phyloP scores from a whole-genome alignment of 495 filamentous ascomycete genomes.

The Neurospora intermedia region DNA sequence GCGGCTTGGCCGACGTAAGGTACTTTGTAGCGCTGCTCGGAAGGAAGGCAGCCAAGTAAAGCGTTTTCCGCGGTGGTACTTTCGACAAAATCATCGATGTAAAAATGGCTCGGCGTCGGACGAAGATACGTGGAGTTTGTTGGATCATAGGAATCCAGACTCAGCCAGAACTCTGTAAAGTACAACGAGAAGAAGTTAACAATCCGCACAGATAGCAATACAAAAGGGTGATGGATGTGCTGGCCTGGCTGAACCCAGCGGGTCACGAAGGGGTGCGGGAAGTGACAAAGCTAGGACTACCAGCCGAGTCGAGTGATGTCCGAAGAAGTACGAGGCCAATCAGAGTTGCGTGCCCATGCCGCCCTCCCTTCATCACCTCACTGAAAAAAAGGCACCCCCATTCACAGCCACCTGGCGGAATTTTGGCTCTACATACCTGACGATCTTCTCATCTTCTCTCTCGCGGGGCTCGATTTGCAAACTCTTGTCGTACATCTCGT shows the following conservation, averaged over 20 bases:
- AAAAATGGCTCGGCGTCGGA: background rate
- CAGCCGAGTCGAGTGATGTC: background rate
- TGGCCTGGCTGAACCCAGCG: background rate
- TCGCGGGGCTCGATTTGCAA: constrained; percentile 87
- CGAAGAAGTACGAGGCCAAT: background rate
- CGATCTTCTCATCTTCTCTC: constrained; percentile 79
- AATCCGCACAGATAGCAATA: background rate
- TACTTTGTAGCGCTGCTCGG: background rate
- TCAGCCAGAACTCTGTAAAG: constrained; percentile 34
- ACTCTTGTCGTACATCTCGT: constrained; percentile 98
- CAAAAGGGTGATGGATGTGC: background rate
- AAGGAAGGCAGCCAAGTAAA: background rate
- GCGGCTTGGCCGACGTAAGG: background rate
- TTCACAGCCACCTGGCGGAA: background rate
- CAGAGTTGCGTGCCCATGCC: background rate
- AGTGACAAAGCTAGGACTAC: background rate
- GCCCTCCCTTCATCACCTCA: background rate
- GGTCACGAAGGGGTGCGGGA: background rate
- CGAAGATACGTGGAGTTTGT: background rate
- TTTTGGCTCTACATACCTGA: constrained; percentile 36
- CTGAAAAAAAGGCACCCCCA: background rate
- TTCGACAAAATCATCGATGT: background rate
- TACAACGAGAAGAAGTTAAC: constrained; percentile 3
- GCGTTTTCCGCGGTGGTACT: background rate
- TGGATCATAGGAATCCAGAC: constrained; percentile 35